A percentile compares a stretch with the other conserved stretches of the same genome.
phyloP scores from a whole-genome alignment of 805 yeast species.

The Metschnikowia anglica region DNA sequence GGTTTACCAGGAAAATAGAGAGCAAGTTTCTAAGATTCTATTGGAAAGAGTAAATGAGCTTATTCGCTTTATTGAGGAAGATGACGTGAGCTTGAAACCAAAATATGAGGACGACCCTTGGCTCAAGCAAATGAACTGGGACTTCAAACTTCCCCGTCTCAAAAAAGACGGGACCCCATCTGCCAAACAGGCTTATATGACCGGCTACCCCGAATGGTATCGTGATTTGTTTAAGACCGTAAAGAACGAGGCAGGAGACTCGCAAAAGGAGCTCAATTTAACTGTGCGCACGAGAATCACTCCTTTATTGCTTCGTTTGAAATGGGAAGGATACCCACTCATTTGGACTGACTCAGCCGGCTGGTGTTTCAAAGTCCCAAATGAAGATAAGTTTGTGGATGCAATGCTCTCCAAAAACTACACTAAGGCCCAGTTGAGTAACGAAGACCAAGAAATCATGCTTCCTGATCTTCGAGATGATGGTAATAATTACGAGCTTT shows the following conservation, averaged over 20 bases:
- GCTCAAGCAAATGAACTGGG: conserved; percentile 91
- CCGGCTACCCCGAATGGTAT: conserved; percentile 96
- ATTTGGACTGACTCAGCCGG: conserved; percentile 78
- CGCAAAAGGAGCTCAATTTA: conserved; percentile 48
- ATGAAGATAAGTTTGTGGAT: conserved; percentile 28
- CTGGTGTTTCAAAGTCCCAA: conserved; percentile 79
- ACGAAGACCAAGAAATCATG: conserved; percentile 29
- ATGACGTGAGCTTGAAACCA: conserved; percentile 26
- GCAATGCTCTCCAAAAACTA: conserved; percentile 42
- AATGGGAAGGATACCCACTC: conserved; percentile 85
- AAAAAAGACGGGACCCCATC: conserved; percentile 69
- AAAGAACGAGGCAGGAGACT: conserved; percentile 31
- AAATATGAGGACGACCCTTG: conserved; percentile 71
- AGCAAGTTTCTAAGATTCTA: conserved; percentile 57
- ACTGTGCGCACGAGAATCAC: conserved; percentile 73
- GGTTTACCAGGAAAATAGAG: conserved; percentile 58
- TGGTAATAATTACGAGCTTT: conserved; percentile 36
- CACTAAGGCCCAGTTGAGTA: conserved; percentile 27
- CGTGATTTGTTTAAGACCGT: conserved; percentile 49
- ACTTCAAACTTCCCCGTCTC: conserved; percentile 53
- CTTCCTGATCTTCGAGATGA: conserved; percentile 26
- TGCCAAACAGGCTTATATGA: conserved; percentile 70
- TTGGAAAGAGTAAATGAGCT: conserved; percentile 59
- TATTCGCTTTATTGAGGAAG: conserved; percentile 42
- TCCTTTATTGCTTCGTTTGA: conserved; percentile 69